Conservation (phyloP, 1,284 basidiomycete species). For the Marasmius oreades region DNA sequence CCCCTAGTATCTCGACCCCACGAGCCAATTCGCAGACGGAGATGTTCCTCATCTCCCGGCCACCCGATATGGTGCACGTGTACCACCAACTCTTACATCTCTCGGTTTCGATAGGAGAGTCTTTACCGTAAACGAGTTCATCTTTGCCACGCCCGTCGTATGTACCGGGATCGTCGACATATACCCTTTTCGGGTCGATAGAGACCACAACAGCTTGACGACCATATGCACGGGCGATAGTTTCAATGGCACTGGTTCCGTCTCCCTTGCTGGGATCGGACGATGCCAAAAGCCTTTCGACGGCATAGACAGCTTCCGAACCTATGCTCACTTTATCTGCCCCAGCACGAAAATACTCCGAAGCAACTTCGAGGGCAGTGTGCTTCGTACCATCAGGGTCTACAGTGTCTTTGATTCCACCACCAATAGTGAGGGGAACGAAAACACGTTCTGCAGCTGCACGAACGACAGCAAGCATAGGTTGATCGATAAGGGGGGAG, state of each 20-base stretch:
- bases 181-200: conserved; percentile 90
- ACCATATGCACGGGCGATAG: conserved; percentile 91
- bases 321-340: conserved; percentile 99
- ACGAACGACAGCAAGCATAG: conserved; percentile 95
- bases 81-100: conserved; percentile 95
- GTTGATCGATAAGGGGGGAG: conserved; percentile 93
- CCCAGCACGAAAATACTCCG: conserved; percentile 94
- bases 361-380: conserved; percentile 91
- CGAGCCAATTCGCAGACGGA: conserved; percentile 90
- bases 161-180: conserved; percentile 59
- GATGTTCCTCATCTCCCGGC: conserved; percentile 83
- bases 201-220: conserved; percentile 97
- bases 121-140: conserved; percentile 62
- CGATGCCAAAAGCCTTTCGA: conserved; percentile 71
- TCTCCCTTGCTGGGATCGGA: conserved; percentile 39
- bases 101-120: conserved; percentile 46
- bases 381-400: conserved; percentile 93
- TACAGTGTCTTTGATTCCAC: conserved; percentile 94
- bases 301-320: conserved; percentile 91
- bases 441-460: conserved; percentile 89
- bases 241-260: conserved; percentile 90
- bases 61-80: conserved; percentile 95
- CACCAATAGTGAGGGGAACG: conserved; percentile 98
- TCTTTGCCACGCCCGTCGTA: conserved; percentile 69
- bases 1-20: conserved; percentile 87